phyloP scores from a whole-genome alignment of 805 yeast genomes.

The Saturnispora quitensis region DNA sequence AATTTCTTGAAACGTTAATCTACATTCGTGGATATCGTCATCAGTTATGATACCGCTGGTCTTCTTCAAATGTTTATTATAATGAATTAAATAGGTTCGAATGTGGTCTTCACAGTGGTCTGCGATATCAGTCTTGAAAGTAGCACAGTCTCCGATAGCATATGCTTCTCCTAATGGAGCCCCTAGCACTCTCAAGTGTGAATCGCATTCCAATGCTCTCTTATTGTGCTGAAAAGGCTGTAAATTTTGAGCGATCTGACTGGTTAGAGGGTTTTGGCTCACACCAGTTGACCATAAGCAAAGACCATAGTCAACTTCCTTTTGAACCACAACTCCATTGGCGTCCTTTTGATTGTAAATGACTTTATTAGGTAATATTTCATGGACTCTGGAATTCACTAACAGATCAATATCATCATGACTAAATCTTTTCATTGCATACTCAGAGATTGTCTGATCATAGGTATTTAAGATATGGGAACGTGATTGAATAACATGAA shows the following conservation, averaged over 20 bases:
- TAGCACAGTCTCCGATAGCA: constrained; percentile 59
- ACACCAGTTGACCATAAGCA: constrained; percentile 76
- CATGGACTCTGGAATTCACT: constrained; percentile 81
- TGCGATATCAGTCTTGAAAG: constrained; percentile 51
- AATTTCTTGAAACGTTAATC: constrained; percentile 40
- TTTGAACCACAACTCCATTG: constrained; percentile 33
- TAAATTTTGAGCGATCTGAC: constrained; percentile 42
- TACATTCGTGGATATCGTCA: constrained; percentile 41
- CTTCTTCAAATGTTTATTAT: constrained; percentile 38
- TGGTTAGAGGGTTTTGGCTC: constrained; percentile 54
- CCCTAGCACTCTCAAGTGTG: constrained; percentile 62
- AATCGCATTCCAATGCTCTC: constrained; percentile 69
- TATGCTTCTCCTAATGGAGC: constrained; percentile 59
- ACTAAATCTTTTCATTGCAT: constrained; percentile 71
- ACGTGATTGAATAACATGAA: constrained; percentile 81
- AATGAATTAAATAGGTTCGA: constrained; percentile 96
- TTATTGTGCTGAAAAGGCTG: constrained; percentile 44
- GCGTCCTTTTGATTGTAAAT: constrained; percentile 43
- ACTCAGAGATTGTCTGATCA: constrained; percentile 56
- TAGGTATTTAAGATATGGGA: constrained; percentile 79
- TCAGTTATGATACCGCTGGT: constrained; percentile 37
- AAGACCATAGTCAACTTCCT: constrained; percentile 54
- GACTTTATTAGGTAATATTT: constrained; percentile 61
- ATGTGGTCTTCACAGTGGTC: constrained; percentile 87
- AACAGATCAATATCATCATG: constrained; percentile 59